These are phyloP conservation scores for Hemerocallis citrina DNA, from an alignment of 106 monocot genomes.

Conservation along the genomic window DNA sequence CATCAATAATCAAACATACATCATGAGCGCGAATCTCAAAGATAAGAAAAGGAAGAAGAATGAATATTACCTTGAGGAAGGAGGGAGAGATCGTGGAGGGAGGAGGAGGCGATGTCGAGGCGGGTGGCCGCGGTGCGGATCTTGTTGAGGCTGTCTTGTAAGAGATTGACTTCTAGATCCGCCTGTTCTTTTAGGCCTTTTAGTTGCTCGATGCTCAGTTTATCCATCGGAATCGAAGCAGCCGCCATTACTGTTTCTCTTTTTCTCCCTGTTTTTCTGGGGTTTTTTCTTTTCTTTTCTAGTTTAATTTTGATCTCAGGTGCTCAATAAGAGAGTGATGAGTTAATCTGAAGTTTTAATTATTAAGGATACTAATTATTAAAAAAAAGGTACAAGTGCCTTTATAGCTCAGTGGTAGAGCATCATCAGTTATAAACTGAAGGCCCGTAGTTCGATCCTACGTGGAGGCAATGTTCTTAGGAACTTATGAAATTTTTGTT, in stretches of 20 bases:
- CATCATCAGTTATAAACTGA: background rate
- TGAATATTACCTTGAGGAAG: conserved; percentile 49
- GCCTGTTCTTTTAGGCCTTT: conserved; percentile 79
- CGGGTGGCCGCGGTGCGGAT: conserved; percentile 75
- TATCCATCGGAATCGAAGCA: conserved; percentile 16
- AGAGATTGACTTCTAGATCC: conserved; percentile 80
- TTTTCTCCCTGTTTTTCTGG: background rate
- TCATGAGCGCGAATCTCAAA: background rate
- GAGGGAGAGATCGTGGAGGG: conserved; percentile 80
- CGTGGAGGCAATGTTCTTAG: too few species aligned
- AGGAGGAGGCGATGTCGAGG: conserved; percentile 66
- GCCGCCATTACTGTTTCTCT: background rate
- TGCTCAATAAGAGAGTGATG: background rate
- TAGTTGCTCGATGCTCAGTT: conserved; percentile 85
- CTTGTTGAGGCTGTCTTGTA: conserved; percentile 94
- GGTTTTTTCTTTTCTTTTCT: too few species aligned
- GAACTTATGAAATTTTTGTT: too few species aligned
- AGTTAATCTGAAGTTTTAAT: background rate
- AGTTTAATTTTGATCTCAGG: too few species aligned
- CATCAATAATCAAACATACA: background rate
- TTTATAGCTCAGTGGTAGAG: background rate
- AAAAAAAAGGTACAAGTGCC: background rate
- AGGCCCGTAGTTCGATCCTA: too few species aligned
- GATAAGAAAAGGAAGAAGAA: background rate
- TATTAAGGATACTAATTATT: background rate